Base-by-base conservation (phyloP, 163 green algal genomes). In the Coccomyxa subellipsoidea region DNA sequence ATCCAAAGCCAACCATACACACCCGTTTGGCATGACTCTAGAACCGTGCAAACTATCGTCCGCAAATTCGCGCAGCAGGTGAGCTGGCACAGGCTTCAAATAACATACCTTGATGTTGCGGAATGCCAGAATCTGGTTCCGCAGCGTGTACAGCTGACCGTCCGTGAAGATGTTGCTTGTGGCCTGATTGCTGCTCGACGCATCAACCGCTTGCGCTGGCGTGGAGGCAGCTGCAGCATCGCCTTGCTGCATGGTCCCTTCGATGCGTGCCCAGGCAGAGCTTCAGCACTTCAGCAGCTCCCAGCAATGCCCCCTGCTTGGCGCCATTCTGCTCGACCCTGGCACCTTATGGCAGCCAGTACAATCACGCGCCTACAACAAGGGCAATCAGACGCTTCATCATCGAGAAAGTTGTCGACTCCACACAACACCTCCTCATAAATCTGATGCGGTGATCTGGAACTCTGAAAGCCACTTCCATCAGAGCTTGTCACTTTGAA, bases 41-140 rank as follows among this genome's bases (percentile, higher is more conserved):
- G n/a, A n/a, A n/a, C n/a, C n/a, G n/a, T n/a, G n/a, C n/a, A n/a
- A n/a, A n/a, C n/a, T n/a, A n/a, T n/a, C n/a, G n/a, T n/a, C n/a
- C n/a, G n/a, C n/a, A n/a, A n/a, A n/a, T n/a, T n/a, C n/a, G n/a
- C n/a, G n/a, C n/a, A n/a, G n/a, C n/a, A n/a, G n/a, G n/a, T n/a
- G n/a, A n/a, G n/a, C n/a, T n/a, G n/a, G n/a, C n/a, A n/a, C n/a
- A n/a, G n/a, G n/a, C n/a, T n/a, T n/a, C n/a, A n/a, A 39, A 2
- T 40, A 25, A 38, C 29, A 37, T 18, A 66, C 35, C 78, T 77
- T 76, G 3, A 82, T 7, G 7, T 18, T 25, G 69, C 70, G 38
- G 79, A 93, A 95, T 7, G 84, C 84, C 80, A 94, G 82, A 71
- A 96, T 96, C 87, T 97, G 94, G 31, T 90, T 83, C 27, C 90